A percentile compares a stretch with the other conserved stretches of the same genome.
These are phyloP conservation scores for Plasmodium cynomolgi DNA, from an alignment of 169 alveolate species.

Conservation along the genomic window DNA sequence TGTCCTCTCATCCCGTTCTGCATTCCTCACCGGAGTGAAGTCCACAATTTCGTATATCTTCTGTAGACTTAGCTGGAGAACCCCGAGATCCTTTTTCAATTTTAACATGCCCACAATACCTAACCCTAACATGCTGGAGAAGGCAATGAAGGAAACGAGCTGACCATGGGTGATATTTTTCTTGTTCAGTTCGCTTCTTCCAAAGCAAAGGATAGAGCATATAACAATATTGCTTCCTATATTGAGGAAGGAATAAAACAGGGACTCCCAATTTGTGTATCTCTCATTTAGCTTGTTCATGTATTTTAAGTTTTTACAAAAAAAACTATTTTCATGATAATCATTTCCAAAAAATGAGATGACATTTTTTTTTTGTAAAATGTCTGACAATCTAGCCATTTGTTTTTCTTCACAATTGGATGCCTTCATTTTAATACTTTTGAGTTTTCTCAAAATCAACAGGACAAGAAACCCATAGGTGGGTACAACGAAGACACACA, in stretches of 20 bases:
- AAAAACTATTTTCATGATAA: conserved; percentile 42
- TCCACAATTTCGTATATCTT: conserved; percentile 64
- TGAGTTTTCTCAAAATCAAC: conserved; percentile 14
- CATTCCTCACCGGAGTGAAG: background rate
- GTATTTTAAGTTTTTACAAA: conserved; percentile 16
- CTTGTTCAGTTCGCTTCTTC: conserved; percentile 38
- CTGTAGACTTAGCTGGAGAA: conserved; percentile 25
- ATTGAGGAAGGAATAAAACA: conserved; percentile 57
- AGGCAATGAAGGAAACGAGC: conserved; percentile 52
- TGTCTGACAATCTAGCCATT: conserved; percentile 67
- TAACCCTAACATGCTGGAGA: conserved; percentile 46
- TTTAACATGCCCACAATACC: conserved; percentile 54
- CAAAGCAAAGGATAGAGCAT: conserved; percentile 43
- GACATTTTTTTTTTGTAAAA: conserved; percentile 66
- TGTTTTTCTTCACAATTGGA: conserved; percentile 53
- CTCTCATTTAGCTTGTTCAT: conserved; percentile 8
- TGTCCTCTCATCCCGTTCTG: too few relatives aligned
- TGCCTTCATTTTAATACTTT: conserved; percentile 24
- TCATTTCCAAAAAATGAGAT: conserved; percentile 54
- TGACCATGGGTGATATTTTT: conserved; percentile 54
- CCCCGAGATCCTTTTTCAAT: conserved; percentile 32
- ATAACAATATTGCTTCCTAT: conserved; percentile 63
- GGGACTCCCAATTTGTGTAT: conserved; percentile 35
- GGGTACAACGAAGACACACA: conserved; percentile 42
- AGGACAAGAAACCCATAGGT: conserved; percentile 33